Evolutionary conservation across 805 yeast genomes (phyloP), one percentile per base, ranked within the genome.

Genomic region (Barnettozyma populi): DNA sequence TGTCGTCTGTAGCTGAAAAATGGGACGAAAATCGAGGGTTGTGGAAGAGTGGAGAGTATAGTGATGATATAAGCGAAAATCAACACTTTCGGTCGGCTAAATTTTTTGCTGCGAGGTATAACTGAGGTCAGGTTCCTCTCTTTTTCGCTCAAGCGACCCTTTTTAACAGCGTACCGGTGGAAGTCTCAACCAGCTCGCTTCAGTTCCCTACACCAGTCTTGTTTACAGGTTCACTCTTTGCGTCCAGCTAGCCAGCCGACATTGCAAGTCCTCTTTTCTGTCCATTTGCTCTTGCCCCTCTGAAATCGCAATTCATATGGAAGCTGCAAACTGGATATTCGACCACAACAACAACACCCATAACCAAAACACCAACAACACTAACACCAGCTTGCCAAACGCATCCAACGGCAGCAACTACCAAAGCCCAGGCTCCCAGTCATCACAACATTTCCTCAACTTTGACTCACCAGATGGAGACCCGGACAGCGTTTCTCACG

Each of bases 401-500:
- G 29, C 24, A 6, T 6, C 44, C 31, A 40, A 18, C 41, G 13
- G 11, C 14, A 39, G 20, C 27, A 37, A 44, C 34, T 34, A 34
- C 29, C 37, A 49, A 18, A 45, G 44, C 21, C 49, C 49, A 13
- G 44, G 44, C 27, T 31, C 46, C 13, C 45, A 39, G 19, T 43
- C 47, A 10, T 39, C 46, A 7, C 48, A 43, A 19, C 41, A 50
- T 14, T 57, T 51, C 38, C 41, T 57, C 16, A 51, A 50, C 42
- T 57, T 57, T 35, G 61, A 52, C 42, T 57, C 61, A 13, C 59
- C 61, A 2, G 47, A 48, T 8, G 46, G 36, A 23, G 36, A 49
- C 37, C 48, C 53, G 7, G 56, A 53, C n/a, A n/a, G n/a, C 24
- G 35, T 38, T 2, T 31, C 49, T 11, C 49, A 42, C 37, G 11